phyloP scores from a whole-genome alignment of 129 eudicot genomes.

The Tanacetum coccineum region DNA sequence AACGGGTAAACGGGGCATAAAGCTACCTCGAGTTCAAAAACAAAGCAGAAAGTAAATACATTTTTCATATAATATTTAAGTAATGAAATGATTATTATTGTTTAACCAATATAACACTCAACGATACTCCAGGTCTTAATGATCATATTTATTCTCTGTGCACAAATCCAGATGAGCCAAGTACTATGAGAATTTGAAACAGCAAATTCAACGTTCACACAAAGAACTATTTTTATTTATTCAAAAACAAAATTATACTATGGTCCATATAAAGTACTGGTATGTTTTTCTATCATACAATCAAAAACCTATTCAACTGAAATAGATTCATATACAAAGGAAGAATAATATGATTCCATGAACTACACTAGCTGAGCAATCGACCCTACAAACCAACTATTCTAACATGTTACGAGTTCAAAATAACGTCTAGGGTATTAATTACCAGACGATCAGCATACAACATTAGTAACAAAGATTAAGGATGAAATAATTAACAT shows the following conservation, averaged over 20 bases:
- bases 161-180: slow-evolving; percentile 49
- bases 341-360: too few relatives aligned
- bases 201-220: slow-evolving; percentile 15
- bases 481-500: slow-evolving; percentile 21
- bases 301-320: background rate
- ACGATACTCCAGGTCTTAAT: slow-evolving; percentile 24
- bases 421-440: too few relatives aligned
- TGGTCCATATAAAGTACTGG: background rate
- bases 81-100: slow-evolving; percentile 7
- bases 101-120: slow-evolving; percentile 26
- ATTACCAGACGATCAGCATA: too few relatives aligned
- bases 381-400: background rate
- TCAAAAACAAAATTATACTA: background rate
- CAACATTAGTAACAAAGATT: background rate
- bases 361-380: too few relatives aligned
- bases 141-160: slow-evolving; percentile 26
- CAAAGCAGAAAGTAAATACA: slow-evolving; percentile 42
- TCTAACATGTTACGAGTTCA: background rate
- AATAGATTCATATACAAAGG: background rate
- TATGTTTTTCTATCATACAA: background rate
- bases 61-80: slow-evolving; percentile 22
- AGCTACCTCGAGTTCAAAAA: slow-evolving; percentile 66
- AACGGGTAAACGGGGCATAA: slow-evolving; percentile 45
- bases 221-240: slow-evolving; percentile 7
- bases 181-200: slow-evolving; percentile 19